phyloP scores from a whole-genome alignment of 2,329 filamentous ascomycete genomes.

The Plenodomus tracheiphilus region DNA sequence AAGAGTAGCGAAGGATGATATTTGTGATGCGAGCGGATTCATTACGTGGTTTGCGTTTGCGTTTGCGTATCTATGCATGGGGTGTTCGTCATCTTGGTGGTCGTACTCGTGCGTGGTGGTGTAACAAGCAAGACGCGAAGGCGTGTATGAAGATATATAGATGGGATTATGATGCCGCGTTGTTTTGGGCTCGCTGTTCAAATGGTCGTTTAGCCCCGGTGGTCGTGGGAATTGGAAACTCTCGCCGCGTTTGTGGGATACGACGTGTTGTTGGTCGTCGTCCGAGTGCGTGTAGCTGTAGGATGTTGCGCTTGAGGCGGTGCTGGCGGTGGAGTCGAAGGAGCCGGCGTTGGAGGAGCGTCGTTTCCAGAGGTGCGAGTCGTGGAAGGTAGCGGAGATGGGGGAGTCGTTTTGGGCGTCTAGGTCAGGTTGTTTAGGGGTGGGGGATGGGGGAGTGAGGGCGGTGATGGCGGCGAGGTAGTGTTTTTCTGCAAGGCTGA shows the following conservation, averaged over 20 bases:
- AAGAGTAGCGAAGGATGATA: slow-evolving; percentile 32
- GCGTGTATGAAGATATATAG: neutral
- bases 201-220: neutral
- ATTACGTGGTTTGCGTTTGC: neutral
- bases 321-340: slow-evolving; percentile 21
- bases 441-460: slow-evolving; percentile 16
- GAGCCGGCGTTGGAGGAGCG: slow-evolving; percentile 24
- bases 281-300: slow-evolving; percentile 14
- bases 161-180: neutral
- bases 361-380: slow-evolving; percentile 10
- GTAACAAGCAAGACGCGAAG: neutral
- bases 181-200: neutral
- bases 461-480: slow-evolving; percentile 36
- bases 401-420: slow-evolving; percentile 23
- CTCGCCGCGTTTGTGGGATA: slow-evolving; percentile 1
- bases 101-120: neutral
- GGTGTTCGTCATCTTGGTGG: too few relatives aligned
- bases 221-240: slow-evolving; percentile 5
- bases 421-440: slow-evolving; percentile 9
- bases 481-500: slow-evolving; percentile 41
- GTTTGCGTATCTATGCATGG: too few relatives aligned
- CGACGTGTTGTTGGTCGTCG: slow-evolving; percentile 2
- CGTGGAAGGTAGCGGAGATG: slow-evolving; percentile 18
- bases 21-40: slow-evolving; percentile 23
- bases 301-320: slow-evolving; percentile 29